These are phyloP conservation scores for Cytauxzoon felis DNA, from an alignment of 169 alveolate species.

Conservation along the genomic window DNA sequence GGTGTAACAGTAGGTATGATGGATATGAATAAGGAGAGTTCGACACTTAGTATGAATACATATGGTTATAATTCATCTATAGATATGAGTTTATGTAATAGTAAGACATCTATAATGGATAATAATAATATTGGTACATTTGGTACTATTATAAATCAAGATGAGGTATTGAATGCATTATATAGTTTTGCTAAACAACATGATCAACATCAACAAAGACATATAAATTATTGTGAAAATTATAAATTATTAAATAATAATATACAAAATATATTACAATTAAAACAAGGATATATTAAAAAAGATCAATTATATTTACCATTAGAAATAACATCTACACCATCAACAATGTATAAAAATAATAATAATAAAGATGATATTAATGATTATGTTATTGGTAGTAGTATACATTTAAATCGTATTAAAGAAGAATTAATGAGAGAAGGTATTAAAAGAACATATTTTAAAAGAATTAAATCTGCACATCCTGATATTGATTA, in stretches of 20 bases:
- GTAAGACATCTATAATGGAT: too few species aligned
- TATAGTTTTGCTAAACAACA: conserved; percentile 5
- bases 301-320: not conserved
- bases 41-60: too few species aligned
- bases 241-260: too few species aligned
- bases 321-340: not conserved
- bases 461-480: not conserved
- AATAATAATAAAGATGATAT: not conserved
- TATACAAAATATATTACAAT: too few species aligned
- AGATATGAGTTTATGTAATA: too few species aligned
- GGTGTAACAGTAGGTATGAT: too few species aligned
- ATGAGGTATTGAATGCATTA: not conserved
- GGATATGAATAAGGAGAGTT: too few species aligned
- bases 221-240: not conserved
- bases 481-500: conserved; percentile 9
- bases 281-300: not conserved
- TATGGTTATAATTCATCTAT: too few species aligned
- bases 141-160: too few species aligned
- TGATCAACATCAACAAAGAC: not conserved
- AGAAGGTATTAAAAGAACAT: not conserved
- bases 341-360: not conserved
- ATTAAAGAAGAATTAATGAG: conserved; percentile 21
- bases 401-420: not conserved
- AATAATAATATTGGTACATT: too few species aligned
- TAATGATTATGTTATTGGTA: too few species aligned